Evolutionary conservation across 225 moss, liverwort and hornwort genomes (phyloP), one percentile per base, ranked within the genome.

Genomic region (Antitrichia curtipendula): DNA sequence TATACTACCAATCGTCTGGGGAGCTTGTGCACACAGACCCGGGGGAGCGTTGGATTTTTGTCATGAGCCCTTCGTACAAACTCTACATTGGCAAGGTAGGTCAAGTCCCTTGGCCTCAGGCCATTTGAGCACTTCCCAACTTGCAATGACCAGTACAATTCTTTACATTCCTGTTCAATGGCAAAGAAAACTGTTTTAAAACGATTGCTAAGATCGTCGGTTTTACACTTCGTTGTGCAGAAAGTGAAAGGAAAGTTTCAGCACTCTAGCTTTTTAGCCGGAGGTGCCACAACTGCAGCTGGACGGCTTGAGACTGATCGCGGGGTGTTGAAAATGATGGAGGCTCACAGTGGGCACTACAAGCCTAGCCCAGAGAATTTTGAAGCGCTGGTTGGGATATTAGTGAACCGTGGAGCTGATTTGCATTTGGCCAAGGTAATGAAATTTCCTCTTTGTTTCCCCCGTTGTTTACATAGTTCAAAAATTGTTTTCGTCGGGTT

Each of bases 331-430:
- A 91, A 94, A 95, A 53, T 96, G 40, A 94, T 99, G 93, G 98
- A 99, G 89, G 97, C 96, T 34, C 96, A 99, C 89, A 97, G 99
- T 86, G 99, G 99, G 66, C 97, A 99, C 76, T 99, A 99, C 85
- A 94, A 65, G 80, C 99, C 97, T 22, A 97, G 93, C 66, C 90
- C 93, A 23, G 94, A 95, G 61, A 99, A 99, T 88, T 99, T 99
- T 15, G 85, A 90, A 78, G 83, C 91, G 28, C 93, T 99, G 62
- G 91, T 99, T 40, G 65, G 75, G 38, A 88, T 94, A 74, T 87
- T 99, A 40, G 88, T 88, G 18, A 89, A 34, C 47, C 91, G 89
- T 85, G 97, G 97, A 85, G 95, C 95, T 84, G 95, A 99, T 90
- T 86, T 99, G 78, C 94, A 94, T 50, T 75, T 94, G 72, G 95